Evolutionary conservation across 768 basidiomycete species (phyloP).

Genomic region (Panaeolus papilionaceus): DNA sequence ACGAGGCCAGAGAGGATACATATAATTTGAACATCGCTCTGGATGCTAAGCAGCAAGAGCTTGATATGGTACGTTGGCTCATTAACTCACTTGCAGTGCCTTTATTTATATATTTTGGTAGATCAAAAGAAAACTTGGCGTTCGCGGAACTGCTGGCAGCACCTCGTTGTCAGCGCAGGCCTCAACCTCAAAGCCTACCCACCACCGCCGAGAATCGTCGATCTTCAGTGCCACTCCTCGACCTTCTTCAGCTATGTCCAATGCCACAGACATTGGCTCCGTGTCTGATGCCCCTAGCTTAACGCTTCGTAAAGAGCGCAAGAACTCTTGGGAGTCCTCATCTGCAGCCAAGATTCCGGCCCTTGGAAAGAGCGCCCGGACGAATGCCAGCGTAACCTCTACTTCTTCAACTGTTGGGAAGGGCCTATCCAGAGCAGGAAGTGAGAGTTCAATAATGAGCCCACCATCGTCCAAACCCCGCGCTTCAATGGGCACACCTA

Average conservation of each 20-base stretch:
- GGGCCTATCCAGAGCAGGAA: constrained; percentile 24
- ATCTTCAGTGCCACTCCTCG: constrained; percentile 63
- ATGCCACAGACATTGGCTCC: constrained; percentile 34
- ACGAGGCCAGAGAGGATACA: constrained; percentile 77
- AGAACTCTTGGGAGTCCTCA: constrained; percentile 43
- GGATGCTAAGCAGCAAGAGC: constrained; percentile 93
- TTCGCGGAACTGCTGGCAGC: constrained; percentile 59
- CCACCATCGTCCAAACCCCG: constrained; percentile 47
- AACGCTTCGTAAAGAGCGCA: constrained; percentile 39
- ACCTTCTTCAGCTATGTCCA: constrained; percentile 55
- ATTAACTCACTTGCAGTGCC: constrained; percentile 10
- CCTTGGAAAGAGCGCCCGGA: constrained; percentile 57
- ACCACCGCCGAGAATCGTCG: constrained; percentile 59
- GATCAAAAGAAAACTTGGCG: constrained; percentile 69
- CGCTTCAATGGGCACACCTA: constrained; percentile 31
- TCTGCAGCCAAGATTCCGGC: constrained; percentile 42
- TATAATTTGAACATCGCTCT: constrained; percentile 89
- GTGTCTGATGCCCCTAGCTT: constrained; percentile 47
- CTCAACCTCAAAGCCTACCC: constrained; percentile 39
- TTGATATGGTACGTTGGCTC: constrained; percentile 75
- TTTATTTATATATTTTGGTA: constrained; percentile 30
- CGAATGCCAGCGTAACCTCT: constrained; percentile 41
- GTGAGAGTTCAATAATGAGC: constrained; percentile 53
- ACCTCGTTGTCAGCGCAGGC: constrained; percentile 51
- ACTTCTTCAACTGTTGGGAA: constrained; percentile 26